Percentiles rank a stretch among this genome's conserved stretches.
phyloP scores from a whole-genome alignment of 192 early-diverging fungal species.

The Rhizoclosmatium globosum region DNA sequence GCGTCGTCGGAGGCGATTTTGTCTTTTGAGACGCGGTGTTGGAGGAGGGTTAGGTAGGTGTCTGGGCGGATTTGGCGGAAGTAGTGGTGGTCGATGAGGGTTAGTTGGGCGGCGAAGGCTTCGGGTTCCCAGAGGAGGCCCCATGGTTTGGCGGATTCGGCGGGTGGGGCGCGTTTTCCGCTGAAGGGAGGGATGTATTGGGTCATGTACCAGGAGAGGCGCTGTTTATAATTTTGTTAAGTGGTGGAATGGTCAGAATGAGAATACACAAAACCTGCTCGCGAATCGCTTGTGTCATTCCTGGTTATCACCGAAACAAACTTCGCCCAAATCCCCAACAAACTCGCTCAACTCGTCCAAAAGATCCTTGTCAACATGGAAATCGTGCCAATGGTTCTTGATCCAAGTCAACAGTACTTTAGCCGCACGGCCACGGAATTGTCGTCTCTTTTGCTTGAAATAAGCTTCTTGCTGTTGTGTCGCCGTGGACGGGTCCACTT shows the following conservation, averaged over 20 bases:
- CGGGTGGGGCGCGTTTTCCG: conserved; percentile 30
- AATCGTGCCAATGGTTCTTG: conserved; percentile 67
- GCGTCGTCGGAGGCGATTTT: conserved; percentile 46
- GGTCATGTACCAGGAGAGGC: conserved; percentile 61
- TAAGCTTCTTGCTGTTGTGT: conserved; percentile 46
- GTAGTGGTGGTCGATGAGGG: conserved; percentile 57
- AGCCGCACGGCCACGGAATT: conserved; percentile 53
- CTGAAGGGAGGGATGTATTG: conserved; percentile 61
- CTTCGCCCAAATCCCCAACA: conserved; percentile 50
- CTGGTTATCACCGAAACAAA: conserved; percentile 61
- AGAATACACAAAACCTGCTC: conserved; percentile 55
- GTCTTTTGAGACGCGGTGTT: conserved; percentile 32
- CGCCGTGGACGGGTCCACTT: conserved; percentile 45
- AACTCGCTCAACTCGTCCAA: conserved; percentile 51
- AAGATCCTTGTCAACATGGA: conserved; percentile 46
- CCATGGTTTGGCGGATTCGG: conserved; percentile 51
- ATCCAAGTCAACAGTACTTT: conserved; percentile 58
- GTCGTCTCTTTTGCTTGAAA: conserved; percentile 46
- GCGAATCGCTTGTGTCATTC: conserved; percentile 62
- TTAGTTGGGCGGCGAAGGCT: conserved; percentile 60
- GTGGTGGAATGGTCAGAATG: neutral
- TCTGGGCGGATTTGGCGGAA: conserved; percentile 63
- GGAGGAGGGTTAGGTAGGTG: conserved; percentile 54
- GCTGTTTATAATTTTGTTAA: conserved; percentile 31
- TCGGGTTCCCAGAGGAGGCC: conserved; percentile 54